These are phyloP conservation scores for Serendipita sp. DNA, from an alignment of 768 basidiomycete genomes.

Conservation along the genomic window DNA sequence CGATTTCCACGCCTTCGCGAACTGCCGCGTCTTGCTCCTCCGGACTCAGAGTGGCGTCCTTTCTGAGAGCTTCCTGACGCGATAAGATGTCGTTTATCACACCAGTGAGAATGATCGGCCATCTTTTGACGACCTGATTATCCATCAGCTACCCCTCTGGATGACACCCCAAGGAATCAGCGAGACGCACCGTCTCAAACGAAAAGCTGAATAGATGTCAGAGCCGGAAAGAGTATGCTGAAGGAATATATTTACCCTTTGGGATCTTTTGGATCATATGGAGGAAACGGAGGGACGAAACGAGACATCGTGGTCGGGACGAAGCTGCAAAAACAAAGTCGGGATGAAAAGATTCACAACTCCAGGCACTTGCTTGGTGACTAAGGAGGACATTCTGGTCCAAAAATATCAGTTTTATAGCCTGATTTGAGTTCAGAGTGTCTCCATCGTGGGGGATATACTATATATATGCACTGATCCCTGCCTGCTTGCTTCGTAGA, in stretches of 20 bases:
- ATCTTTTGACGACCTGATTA: slow-evolving; percentile 11
- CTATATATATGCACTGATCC: no score
- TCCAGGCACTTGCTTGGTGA: no score
- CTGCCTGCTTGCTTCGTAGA: no score
- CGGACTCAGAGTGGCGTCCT: slow-evolving; percentile 17
- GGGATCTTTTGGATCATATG: slow-evolving; percentile 62
- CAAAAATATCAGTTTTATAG: no score
- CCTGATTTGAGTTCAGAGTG: no score
- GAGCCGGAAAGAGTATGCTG: no score
- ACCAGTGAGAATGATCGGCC: slow-evolving; percentile 58
- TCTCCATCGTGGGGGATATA: no score
- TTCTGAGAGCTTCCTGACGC: background rate
- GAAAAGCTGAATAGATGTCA: background rate
- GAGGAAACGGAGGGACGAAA: slow-evolving; percentile 31
- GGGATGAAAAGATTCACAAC: no score
- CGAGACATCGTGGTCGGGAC: background rate
- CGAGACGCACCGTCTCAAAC: slow-evolving; percentile 27
- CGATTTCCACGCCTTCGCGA: slow-evolving; percentile 64
- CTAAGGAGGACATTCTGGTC: no score
- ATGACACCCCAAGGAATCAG: slow-evolving; percentile 61
- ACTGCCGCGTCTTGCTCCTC: slow-evolving; percentile 26
- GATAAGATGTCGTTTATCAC: slow-evolving; percentile 52
- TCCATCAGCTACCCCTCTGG: slow-evolving; percentile 40
- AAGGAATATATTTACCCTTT: slow-evolving; percentile 30
- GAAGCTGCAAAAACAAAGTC: no score